Conservation (phyloP, 2,329 filamentous ascomycete species). For the Coniochaeta sp. region DNA sequence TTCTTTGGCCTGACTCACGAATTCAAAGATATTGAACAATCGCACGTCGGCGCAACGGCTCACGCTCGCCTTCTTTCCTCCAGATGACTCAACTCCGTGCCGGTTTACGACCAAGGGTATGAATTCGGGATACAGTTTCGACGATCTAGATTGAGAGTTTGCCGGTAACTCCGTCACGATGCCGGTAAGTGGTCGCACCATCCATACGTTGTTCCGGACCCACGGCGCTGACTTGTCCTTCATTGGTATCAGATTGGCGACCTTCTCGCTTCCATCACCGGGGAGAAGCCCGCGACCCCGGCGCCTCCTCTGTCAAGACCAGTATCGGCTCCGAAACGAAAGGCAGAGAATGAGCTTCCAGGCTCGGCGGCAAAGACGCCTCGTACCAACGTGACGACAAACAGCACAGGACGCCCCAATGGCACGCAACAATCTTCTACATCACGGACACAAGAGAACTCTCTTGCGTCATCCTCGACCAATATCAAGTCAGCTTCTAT, state of each 20-base stretch:
- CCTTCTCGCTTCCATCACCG: constrained; percentile 54
- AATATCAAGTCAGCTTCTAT: background rate
- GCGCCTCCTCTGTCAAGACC: constrained; percentile 21
- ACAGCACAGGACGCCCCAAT: constrained; percentile 7
- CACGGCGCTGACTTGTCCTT: background rate
- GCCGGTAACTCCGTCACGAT: constrained; percentile 16
- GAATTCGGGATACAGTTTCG: constrained; percentile 1
- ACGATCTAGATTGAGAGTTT: background rate
- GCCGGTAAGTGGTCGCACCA: constrained; percentile 24
- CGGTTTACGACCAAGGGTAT: constrained; percentile 19
- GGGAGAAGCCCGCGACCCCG: constrained; percentile 35
- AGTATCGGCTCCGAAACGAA: constrained; percentile 41
- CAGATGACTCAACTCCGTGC: constrained; percentile 8
- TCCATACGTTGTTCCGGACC: background rate
- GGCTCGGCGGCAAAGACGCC: constrained; percentile 32
- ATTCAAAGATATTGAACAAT: background rate
- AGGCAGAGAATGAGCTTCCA: constrained; percentile 44
- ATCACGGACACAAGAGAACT: background rate
- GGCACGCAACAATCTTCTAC: constrained; percentile 1
- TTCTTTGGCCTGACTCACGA: background rate
- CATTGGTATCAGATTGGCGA: constrained; percentile 38
- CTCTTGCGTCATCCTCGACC: constrained; percentile 2
- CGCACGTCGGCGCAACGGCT: background rate
- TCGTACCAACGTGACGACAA: constrained; percentile 20
- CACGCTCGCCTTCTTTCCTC: background rate